Evolutionary conservation across 257 asterid genomes (phyloP), one percentile per base, ranked within the genome.

Genomic region (Ophiorrhiza pumila): DNA sequence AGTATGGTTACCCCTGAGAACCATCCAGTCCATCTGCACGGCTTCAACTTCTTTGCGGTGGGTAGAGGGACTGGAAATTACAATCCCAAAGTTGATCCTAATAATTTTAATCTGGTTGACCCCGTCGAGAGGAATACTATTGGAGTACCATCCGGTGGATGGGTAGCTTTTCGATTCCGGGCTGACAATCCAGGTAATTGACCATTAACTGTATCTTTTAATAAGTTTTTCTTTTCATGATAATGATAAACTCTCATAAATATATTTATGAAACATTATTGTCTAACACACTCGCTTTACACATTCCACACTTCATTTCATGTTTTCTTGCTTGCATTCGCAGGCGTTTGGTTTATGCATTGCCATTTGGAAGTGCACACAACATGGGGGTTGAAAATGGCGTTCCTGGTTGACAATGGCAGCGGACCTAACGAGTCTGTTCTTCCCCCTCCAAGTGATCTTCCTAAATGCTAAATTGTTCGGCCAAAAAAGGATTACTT

Each of bases 331-430:
- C 35, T 23, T n/a, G 56, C 35, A 56, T 66, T 60, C 43, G 4
- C 81, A 93, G 98, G 98, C 32, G 92, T 91, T 31, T 93, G 98
- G 98, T 91, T 93, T 57, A 85, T 93, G 98, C 98, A 93, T 82
- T 93, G 98, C 79, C 97, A 93, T 82, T 72, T 93, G 84, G 98
- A 93, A 69, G 85, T 88, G 71, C 98, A 93, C 76, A 93, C 98
- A 5, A 85, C 92, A 46, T 93, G 98, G 98, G 98, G 98, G 20
- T 72, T 93, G 35, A 93, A 93, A 73, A 93, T 93, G 98, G 96
- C 98, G 1, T 93, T 93, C 80, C 84, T 86, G 81, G 97, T 93
- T 60, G 98, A 93, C 75, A 86, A 91, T 68, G 98, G 98, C 23
- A 89, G 86, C 55, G 94, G 96, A 41, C 84, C 89, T 1, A 91